These are phyloP conservation scores for Jacaranda mimosifolia DNA, from an alignment of 257 asterid species.

Conservation along the genomic window DNA sequence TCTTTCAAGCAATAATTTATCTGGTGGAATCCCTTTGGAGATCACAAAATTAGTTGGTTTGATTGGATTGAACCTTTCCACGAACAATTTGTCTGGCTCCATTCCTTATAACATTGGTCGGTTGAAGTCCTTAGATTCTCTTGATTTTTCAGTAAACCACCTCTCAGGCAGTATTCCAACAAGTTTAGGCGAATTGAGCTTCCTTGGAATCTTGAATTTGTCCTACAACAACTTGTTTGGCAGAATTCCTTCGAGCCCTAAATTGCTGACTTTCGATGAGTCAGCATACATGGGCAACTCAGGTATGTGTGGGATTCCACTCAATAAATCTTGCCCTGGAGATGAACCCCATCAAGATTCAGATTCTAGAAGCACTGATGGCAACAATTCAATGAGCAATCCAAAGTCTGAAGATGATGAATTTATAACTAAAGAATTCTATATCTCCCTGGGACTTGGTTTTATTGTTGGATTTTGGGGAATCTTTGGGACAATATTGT, in stretches of 20 bases:
- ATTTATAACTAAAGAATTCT: slow-evolving; percentile 27
- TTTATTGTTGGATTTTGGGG: slow-evolving; percentile 36
- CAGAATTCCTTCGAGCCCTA: too few species aligned
- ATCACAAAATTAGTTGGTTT: slow-evolving; percentile 22
- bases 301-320: too few species aligned
- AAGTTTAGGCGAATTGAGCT: background rate
- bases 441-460: slow-evolving; percentile 9
- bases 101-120: slow-evolving; percentile 13
- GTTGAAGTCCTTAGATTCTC: slow-evolving; percentile 2
- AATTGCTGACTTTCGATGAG: too few species aligned
- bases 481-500: slow-evolving; percentile 9
- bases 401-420: too few species aligned
- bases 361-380: too few species aligned
- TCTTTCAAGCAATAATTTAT: slow-evolving; percentile 17
- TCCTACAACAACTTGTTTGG: background rate
- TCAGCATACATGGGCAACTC: too few species aligned
- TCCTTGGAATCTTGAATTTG: background rate
- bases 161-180: background rate
- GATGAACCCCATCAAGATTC: too few species aligned
- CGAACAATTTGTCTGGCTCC: slow-evolving; percentile 22
- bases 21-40: slow-evolving; percentile 3
- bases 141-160: background rate
- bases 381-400: too few species aligned
- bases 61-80: slow-evolving; percentile 25
- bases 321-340: too few species aligned